Conservation (phyloP, 805 yeast genomes). For the Candida ascalaphidarum region DNA sequence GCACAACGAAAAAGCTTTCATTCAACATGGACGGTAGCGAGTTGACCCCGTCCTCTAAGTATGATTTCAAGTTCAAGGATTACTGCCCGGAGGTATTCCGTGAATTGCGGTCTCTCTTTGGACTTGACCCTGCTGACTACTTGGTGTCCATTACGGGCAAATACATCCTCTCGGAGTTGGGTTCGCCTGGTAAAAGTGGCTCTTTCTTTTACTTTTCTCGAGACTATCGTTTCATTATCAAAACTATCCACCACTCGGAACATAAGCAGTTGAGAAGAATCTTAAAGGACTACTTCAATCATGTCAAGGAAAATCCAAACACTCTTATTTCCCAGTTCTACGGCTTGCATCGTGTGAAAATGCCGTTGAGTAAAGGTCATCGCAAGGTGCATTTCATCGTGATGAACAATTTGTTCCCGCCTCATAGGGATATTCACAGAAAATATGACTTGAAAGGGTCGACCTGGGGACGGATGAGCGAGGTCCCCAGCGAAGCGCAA, state of each 20-base stretch:
- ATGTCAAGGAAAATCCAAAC: conserved; percentile 76
- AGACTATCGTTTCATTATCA: conserved; percentile 89
- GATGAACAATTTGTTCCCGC: conserved; percentile 96
- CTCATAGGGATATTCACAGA: conserved; percentile 75
- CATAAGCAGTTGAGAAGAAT: conserved; percentile 74
- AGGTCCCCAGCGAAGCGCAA: conserved; percentile 16
- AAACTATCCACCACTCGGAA: conserved; percentile 90
- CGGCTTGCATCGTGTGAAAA: conserved; percentile 88
- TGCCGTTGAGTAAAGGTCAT: conserved; percentile 55
- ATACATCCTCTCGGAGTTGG: conserved; percentile 83
- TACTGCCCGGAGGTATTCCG: conserved; percentile 92
- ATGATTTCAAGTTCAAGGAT: conserved; percentile 94
- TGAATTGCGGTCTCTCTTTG: conserved; percentile 70
- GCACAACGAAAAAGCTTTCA: conserved; percentile 58
- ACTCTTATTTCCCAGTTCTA: conserved; percentile 92
- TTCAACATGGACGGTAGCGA: conserved; percentile 86
- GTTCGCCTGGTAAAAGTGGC: conserved; percentile 96
- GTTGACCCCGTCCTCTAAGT: conserved; percentile 85
- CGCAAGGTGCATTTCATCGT: conserved; percentile 87
- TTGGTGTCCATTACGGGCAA: conserved; percentile 87
- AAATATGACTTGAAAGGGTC: conserved; percentile 94
- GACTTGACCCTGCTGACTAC: conserved; percentile 93
- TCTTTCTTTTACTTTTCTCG: conserved; percentile 92
- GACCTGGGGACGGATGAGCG: conserved; percentile 67
- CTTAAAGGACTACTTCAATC: conserved; percentile 68